Evolutionary conservation across 768 basidiomycete genomes (phyloP).

Genomic region (Xerocomellus intermedius): DNA sequence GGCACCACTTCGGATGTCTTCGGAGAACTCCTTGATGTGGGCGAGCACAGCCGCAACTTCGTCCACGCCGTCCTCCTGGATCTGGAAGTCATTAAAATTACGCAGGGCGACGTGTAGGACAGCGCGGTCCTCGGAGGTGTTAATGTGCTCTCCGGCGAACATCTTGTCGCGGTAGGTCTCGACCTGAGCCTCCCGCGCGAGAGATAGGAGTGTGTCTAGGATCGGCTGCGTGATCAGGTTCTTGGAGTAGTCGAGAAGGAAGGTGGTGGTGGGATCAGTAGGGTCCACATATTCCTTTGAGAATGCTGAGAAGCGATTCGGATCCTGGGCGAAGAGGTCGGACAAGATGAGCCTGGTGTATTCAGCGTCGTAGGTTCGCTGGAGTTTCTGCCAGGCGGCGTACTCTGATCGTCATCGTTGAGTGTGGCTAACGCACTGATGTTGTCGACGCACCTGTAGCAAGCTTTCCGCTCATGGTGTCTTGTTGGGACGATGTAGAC

Average conservation of each 20-base stretch:
- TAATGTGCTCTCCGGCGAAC: constrained; percentile 96
- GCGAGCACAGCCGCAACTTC: constrained; percentile 81
- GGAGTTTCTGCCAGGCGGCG: constrained; percentile 86
- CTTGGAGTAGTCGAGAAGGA: constrained; percentile 97
- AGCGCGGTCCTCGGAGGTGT: constrained; percentile 96
- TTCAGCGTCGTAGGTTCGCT: constrained; percentile 75
- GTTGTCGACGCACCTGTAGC: constrained; percentile 47
- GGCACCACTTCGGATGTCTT: constrained; percentile 76
- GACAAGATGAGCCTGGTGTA: constrained; percentile 76
- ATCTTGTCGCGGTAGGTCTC: constrained; percentile 87
- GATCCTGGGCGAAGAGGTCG: constrained; percentile 90
- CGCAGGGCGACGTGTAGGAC: constrained; percentile 95
- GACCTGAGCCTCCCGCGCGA: constrained; percentile 84
- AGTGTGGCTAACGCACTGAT: background rate
- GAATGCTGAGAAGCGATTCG: constrained; percentile 83
- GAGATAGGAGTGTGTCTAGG: constrained; percentile 69
- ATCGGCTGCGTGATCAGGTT: constrained; percentile 90
- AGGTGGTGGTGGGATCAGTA: constrained; percentile 64
- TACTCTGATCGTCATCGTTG: constrained; percentile 57
- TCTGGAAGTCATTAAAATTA: constrained; percentile 72
- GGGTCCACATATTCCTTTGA: constrained; percentile 71
- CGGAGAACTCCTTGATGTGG: constrained; percentile 90
- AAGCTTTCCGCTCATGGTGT: constrained; percentile 59
- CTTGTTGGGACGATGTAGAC: constrained; percentile 1
- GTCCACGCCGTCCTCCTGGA: constrained; percentile 75